Conservation (phyloP, 2,329 filamentous ascomycete species). For the Colletotrichum somersetense region DNA sequence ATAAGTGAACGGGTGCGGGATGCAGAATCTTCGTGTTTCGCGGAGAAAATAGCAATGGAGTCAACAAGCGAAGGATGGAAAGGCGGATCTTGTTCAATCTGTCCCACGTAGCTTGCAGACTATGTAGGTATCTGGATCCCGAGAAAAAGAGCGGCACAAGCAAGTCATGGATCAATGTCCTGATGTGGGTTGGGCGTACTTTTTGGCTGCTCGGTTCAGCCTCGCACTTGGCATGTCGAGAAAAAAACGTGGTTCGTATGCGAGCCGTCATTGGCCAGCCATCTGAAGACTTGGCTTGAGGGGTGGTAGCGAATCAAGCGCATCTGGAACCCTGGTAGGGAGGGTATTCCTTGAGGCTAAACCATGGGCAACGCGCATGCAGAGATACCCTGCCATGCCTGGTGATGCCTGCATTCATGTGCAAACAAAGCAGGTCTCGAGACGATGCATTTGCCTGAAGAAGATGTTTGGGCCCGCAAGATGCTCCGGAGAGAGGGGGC, state of each 20-base stretch:
- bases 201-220: constrained; percentile 41
- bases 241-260: constrained; percentile 44
- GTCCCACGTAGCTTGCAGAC: constrained; percentile 1
- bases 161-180: background rate
- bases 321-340: background rate
- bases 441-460: background rate
- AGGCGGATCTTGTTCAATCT: no score
- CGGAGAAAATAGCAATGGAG: background rate
- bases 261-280: constrained; percentile 42
- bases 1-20: background rate
- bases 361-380: background rate
- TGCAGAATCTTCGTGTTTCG: background rate
- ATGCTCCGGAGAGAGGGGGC: background rate
- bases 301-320: constrained; percentile 13
- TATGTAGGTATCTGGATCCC: no score
- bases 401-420: background rate
- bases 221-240: constrained; percentile 45
- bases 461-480: background rate
- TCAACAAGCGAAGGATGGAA: no score
- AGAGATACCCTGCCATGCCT: constrained; percentile 3
- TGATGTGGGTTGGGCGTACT: background rate
- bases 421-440: background rate
- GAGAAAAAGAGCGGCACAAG: background rate
- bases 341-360: constrained; percentile 27
- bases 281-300: constrained; percentile 40